These are phyloP conservation scores for Penicillium sp. DNA, from an alignment of 2,329 filamentous ascomycete genomes.

Conservation along the genomic window DNA sequence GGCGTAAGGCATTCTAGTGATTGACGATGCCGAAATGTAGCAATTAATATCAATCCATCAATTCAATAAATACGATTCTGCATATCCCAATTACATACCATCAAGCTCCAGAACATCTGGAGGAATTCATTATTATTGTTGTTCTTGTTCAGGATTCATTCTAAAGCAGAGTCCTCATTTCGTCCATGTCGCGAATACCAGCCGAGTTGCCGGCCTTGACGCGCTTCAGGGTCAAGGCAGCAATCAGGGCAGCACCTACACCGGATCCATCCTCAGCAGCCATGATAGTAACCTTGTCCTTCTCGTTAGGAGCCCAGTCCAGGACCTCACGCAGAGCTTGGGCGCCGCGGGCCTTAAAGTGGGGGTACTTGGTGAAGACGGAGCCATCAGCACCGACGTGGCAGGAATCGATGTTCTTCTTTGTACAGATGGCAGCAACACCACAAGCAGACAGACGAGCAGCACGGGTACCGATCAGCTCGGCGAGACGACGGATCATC, in stretches of 20 bases:
- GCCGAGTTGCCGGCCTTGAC: slow-evolving; percentile 59
- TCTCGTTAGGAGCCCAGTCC: slow-evolving; percentile 82
- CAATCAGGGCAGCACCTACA: slow-evolving; percentile 95
- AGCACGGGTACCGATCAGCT: slow-evolving; percentile 91
- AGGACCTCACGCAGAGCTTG: slow-evolving; percentile 90
- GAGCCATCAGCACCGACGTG: slow-evolving; percentile 96
- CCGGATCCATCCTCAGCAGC: slow-evolving; percentile 94
- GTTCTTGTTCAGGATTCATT: neutral
- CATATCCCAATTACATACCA: neutral
- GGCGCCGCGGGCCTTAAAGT: slow-evolving; percentile 92
- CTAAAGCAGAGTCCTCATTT: slow-evolving; percentile 36
- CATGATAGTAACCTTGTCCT: slow-evolving; percentile 83
- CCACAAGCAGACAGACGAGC: slow-evolving; percentile 92
- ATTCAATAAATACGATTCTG: neutral
- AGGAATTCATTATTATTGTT: slow-evolving; percentile 3
- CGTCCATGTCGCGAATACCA: slow-evolving; percentile 55
- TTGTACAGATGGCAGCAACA: slow-evolving; percentile 93
- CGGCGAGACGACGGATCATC: slow-evolving; percentile 81
- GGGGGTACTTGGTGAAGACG: slow-evolving; percentile 98
- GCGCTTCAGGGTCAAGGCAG: slow-evolving; percentile 65
- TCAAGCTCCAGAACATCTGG: neutral
- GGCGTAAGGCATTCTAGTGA: neutral
- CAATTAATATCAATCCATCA: neutral
- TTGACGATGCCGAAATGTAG: neutral
- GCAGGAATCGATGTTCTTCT: slow-evolving; percentile 84